These are phyloP conservation scores for Meyerozyma sp. DNA, from an alignment of 1,139 yeast species.

Conservation along the genomic window DNA sequence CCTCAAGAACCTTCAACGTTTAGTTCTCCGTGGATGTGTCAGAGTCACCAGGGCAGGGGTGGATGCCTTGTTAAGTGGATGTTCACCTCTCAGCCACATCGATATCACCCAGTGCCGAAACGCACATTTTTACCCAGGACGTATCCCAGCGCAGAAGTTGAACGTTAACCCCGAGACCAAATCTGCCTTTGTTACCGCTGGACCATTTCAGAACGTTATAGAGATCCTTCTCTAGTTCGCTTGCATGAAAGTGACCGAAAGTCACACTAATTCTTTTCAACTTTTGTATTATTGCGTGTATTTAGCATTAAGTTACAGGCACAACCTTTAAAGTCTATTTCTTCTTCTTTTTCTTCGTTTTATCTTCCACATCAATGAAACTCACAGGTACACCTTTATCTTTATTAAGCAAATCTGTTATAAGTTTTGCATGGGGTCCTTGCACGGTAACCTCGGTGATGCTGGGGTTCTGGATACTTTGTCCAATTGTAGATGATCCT, in stretches of 20 bases:
- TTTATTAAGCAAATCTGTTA: conserved; percentile 48
- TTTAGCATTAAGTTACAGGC: not conserved
- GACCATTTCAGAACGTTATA: conserved; percentile 48
- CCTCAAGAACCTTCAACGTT: conserved; percentile 38
- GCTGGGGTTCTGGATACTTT: conserved; percentile 49
- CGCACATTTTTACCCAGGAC: conserved; percentile 53
- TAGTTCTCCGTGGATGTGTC: conserved; percentile 63
- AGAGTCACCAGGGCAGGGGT: conserved; percentile 74
- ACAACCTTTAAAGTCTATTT: conserved; percentile 8
- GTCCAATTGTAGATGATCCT: conserved; percentile 76
- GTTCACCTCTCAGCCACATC: conserved; percentile 47
- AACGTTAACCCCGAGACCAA: conserved; percentile 46
- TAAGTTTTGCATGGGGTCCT: conserved; percentile 75
- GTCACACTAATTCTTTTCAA: not conserved
- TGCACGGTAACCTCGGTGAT: conserved; percentile 74
- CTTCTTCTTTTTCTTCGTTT: conserved; percentile 53
- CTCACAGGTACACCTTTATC: conserved; percentile 61
- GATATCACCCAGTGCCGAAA: conserved; percentile 68
- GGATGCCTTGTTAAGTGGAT: conserved; percentile 56
- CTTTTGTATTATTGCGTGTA: not conserved
- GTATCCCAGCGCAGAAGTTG: conserved; percentile 50
- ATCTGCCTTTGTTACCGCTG: conserved; percentile 55
- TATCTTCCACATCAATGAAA: conserved; percentile 68
- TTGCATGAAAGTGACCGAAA: not conserved
- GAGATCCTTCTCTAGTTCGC: conserved; percentile 42